Percentiles rank a stretch among this genome's conserved stretches.
These are phyloP conservation scores for Arabidopsis thaliana DNA, from an alignment of 345 rosid species.

Conservation along the genomic window DNA sequence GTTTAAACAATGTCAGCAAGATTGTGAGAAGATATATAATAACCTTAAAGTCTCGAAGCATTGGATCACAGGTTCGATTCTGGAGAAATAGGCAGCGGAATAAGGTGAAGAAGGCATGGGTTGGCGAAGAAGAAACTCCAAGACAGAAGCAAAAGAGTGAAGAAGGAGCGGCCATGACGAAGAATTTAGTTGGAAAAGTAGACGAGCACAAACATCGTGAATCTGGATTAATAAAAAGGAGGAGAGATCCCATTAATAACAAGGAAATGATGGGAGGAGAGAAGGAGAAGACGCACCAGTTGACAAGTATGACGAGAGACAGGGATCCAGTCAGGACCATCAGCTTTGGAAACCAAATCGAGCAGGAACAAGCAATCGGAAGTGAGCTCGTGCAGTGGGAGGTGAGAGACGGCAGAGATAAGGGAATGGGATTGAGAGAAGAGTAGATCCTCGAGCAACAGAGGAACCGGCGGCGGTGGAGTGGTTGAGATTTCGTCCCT, in stretches of 20 bases:
- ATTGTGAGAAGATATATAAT: constrained; percentile 9
- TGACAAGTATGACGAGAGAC: constrained; percentile 54
- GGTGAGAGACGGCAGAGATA: constrained; percentile 66
- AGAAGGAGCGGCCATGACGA: constrained; percentile 65
- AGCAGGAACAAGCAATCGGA: constrained; percentile 76
- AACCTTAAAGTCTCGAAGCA: constrained; percentile 81
- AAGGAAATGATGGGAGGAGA: constrained; percentile 6
- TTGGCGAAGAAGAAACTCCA: constrained; percentile 59
- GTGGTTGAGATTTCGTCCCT: constrained; percentile 72
- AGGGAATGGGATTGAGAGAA: constrained; percentile 64
- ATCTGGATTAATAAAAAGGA: constrained; percentile 49
- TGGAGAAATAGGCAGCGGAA: constrained; percentile 38
- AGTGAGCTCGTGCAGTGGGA: constrained; percentile 77
- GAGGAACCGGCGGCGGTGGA: constrained; percentile 54
- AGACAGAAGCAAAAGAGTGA: constrained; percentile 53
- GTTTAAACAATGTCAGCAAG: constrained; percentile 12
- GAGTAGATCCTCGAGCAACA: constrained; percentile 63
- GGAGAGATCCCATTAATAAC: background rate
- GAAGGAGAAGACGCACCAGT: constrained; percentile 55
- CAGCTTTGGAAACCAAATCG: constrained; percentile 61
- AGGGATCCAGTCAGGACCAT: constrained; percentile 45
- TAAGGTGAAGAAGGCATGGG: constrained; percentile 47
- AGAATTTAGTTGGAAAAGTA: constrained; percentile 58
- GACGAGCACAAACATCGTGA: constrained; percentile 59
- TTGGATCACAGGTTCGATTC: constrained; percentile 56